Base-by-base conservation (phyloP, 768 basidiomycete species). In the Crucibulum laeve region DNA sequence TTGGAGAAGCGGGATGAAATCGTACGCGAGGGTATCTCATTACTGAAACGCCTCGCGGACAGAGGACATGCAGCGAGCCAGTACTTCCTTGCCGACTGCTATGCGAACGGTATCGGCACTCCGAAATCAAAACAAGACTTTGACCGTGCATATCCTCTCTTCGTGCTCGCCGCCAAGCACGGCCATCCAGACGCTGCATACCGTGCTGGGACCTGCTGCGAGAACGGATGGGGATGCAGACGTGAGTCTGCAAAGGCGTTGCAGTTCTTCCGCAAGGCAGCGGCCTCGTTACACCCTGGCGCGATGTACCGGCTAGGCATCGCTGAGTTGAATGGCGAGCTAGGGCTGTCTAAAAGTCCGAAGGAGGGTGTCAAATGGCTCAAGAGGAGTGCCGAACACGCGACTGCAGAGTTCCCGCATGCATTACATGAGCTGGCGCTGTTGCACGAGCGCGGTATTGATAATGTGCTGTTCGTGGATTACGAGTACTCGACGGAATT, bases 311-410 rank as follows among this genome's bases (percentile, higher is more conserved):
- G 96, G 13, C 80, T 99, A 19, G 96, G 95, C 4, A 89, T 93
- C 45, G 91, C 88, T 19, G 95, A 98, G 61, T 80, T 99, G 44
- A 98, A 98, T 53, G 95, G 95, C 49, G 91, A 96, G 62, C 77
- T 99, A 1, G 84, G 91, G 0, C 70, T 94, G 13, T 76, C 83
- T 19, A 88, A 85, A 61, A 82, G 85, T 36, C 90, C 93, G 4
- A 91, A 90, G 65, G 96, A 98, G 62, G 96, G 96, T 46, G 91
- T 98, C 53, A 96, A 96, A 68, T 98, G 94, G 93, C 79, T 99
- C 50, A 98, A 98, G 65, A 80, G 96, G 42, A 92, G 92, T 25
- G 93, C 94, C 4, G 96, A 98, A 63, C 80, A 88, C 58, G 89
- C 88, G 1, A 95, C 91, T 1, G 87, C 91, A 36, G 93, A 95